phyloP scores from a whole-genome alignment of 176 grass and related monocot genomes.

The Saccharum spontaneum region DNA sequence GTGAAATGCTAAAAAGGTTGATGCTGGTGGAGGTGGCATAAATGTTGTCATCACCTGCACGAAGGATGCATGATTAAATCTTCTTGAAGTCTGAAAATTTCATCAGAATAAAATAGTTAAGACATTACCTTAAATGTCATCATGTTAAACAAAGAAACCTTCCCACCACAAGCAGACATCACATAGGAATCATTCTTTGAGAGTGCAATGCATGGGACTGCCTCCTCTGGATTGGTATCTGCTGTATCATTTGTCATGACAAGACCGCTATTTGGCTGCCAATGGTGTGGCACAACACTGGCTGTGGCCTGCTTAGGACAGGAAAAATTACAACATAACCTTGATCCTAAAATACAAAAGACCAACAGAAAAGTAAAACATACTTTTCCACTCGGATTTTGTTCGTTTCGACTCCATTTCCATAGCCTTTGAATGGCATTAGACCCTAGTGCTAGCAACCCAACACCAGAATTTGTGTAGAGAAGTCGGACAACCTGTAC shows the following conservation, averaged over 20 bases:
- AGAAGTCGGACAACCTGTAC: constrained; percentile 85
- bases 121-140: constrained; percentile 91
- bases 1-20: constrained; percentile 94
- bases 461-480: constrained; percentile 88
- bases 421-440: constrained; percentile 91
- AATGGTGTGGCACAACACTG: constrained; percentile 82
- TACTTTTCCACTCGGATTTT: constrained; percentile 91
- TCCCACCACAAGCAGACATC: constrained; percentile 98
- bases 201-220: constrained; percentile 91
- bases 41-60: constrained; percentile 97
- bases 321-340: constrained; percentile 32
- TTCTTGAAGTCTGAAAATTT: constrained; percentile 1
- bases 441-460: constrained; percentile 88
- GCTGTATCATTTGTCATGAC: constrained; percentile 90
- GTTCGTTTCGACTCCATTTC: constrained; percentile 83
- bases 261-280: constrained; percentile 86
- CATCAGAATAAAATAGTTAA: constrained; percentile 24
- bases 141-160: constrained; percentile 99
- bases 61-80: constrained; percentile 28
- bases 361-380: constrained; percentile 26
- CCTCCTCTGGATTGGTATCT: constrained; percentile 67
- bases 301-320: constrained; percentile 71
- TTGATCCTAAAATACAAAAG: constrained; percentile 30
- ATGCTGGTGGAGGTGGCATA: constrained; percentile 87
- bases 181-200: constrained; percentile 99